Percentiles rank a stretch among this genome's conserved stretches.
phyloP scores from a whole-genome alignment of 169 alveolate species.

The Plasmodium reichenowi region DNA sequence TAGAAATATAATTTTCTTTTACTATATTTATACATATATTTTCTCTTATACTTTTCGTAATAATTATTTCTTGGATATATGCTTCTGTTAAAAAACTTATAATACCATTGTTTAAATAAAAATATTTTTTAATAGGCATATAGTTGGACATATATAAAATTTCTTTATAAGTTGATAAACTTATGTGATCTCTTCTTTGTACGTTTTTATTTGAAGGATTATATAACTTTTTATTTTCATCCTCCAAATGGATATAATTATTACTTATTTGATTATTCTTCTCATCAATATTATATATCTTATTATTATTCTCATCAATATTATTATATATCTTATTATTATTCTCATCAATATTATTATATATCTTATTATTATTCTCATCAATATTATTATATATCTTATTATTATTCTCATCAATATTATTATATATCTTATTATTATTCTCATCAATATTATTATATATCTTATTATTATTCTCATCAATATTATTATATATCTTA shows the following conservation, averaged over 20 bases:
- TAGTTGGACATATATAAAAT: neutral
- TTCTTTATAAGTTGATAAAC: neutral
- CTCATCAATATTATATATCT: neutral
- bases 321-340: neutral
- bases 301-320: neutral
- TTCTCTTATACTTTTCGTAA: slow-evolving; percentile 43
- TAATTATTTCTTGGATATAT: slow-evolving; percentile 60
- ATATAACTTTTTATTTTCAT: neutral
- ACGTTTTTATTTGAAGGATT: neutral
- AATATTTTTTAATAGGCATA: slow-evolving; percentile 34
- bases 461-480: neutral
- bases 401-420: neutral
- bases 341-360: neutral
- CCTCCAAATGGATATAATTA: neutral
- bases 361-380: neutral
- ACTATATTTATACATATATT: slow-evolving; percentile 57
- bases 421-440: neutral
- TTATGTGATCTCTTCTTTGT: neutral
- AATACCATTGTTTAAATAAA: slow-evolving; percentile 23
- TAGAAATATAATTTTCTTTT: slow-evolving; percentile 22
- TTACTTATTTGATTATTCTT: neutral
- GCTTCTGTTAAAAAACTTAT: slow-evolving; percentile 57
- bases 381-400: neutral
- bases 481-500: neutral
- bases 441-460: neutral